phyloP scores from a whole-genome alignment of 495 filamentous ascomycete genomes.

The Xylaria longipes region DNA sequence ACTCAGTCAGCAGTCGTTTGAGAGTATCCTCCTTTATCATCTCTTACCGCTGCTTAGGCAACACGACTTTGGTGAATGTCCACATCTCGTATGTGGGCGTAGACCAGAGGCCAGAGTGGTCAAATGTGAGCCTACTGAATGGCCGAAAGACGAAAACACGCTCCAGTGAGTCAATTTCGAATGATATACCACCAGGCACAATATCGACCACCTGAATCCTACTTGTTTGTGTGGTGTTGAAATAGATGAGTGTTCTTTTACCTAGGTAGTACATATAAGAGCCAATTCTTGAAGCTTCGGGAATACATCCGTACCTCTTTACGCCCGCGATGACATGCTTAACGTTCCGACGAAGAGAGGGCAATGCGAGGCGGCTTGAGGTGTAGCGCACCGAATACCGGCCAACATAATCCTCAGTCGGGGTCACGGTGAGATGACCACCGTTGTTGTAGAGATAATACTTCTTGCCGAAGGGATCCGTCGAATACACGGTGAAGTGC shows the following conservation, averaged over 20 bases:
- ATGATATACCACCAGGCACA: background rate
- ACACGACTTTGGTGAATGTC: background rate
- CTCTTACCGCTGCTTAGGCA: no score
- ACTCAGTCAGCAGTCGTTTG: background rate
- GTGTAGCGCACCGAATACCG: conserved; percentile 5
- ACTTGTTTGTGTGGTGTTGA: background rate
- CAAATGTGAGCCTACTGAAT: background rate
- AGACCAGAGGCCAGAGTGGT: background rate
- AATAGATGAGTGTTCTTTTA: background rate
- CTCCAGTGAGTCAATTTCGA: background rate
- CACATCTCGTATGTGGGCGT: background rate
- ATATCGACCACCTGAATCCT: background rate
- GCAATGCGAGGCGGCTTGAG: background rate
- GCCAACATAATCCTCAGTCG: background rate
- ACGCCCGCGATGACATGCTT: background rate
- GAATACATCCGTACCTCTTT: background rate
- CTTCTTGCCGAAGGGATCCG: conserved; percentile 2
- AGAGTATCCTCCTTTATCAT: background rate
- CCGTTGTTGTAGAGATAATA: conserved; percentile 1
- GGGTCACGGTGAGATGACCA: background rate
- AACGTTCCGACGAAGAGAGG: background rate
- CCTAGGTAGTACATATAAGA: background rate
- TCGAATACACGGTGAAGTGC: background rate
- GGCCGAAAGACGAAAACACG: background rate
- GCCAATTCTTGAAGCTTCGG: background rate